Evolutionary conservation across 2,329 filamentous ascomycete genomes (phyloP).

Genomic region (Diaporthe eres): DNA sequence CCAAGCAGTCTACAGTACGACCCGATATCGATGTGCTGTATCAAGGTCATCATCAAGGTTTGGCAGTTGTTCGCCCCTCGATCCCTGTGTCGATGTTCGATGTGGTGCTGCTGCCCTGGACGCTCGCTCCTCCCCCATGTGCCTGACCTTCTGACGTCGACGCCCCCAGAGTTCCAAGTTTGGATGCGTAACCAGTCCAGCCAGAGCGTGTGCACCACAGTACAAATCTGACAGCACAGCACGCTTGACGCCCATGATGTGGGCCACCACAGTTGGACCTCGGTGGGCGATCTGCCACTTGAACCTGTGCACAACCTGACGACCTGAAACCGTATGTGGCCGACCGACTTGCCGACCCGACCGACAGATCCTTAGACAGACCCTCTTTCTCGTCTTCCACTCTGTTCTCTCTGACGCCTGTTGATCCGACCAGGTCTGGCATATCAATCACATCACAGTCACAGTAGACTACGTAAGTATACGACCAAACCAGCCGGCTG

Average conservation of each 20-base stretch:
- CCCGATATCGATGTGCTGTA: neutral
- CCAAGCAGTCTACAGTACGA: neutral
- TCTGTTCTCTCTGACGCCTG: neutral
- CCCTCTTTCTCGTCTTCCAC: neutral
- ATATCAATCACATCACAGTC: neutral
- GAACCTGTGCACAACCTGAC: slow-evolving; percentile 18
- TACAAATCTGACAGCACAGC: slow-evolving; percentile 7
- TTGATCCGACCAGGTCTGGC: neutral
- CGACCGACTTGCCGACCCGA: slow-evolving; percentile 15
- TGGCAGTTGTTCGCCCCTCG: slow-evolving; percentile 23
- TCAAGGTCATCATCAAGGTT: neutral
- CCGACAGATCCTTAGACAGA: neutral
- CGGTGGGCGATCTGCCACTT: neutral
- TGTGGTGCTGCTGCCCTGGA: neutral
- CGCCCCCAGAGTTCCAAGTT: slow-evolving; percentile 18
- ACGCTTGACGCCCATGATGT: slow-evolving; percentile 20
- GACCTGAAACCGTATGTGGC: slow-evolving; percentile 21
- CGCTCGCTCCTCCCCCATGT: neutral
- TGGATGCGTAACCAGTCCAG: neutral
- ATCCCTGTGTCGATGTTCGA: slow-evolving; percentile 25
- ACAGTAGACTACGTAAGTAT: neutral
- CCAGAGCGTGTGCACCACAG: neutral
- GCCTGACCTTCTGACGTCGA: slow-evolving; percentile 24
- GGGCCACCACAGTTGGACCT: slow-evolving; percentile 1
- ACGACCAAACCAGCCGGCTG: neutral